Conservation (phyloP, 768 basidiomycete species). For the Russula ochroleuca region DNA sequence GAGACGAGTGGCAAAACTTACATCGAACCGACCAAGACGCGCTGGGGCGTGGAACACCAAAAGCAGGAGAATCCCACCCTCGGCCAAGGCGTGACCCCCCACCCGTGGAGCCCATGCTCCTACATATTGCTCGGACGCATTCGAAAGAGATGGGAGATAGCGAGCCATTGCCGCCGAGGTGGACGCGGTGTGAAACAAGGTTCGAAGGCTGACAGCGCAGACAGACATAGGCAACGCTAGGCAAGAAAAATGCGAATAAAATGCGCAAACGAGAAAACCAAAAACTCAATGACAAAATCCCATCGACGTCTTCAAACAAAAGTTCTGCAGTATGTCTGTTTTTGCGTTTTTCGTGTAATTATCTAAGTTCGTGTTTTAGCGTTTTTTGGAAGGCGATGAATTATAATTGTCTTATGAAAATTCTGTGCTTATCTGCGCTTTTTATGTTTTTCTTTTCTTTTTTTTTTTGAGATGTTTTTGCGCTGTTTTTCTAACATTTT, state of each 20-base stretch:
- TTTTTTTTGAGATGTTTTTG: conserved; percentile 1
- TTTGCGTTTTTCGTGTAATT: not conserved
- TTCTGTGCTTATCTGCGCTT: not conserved
- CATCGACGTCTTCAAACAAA: not conserved
- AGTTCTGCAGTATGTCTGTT: too few relatives aligned
- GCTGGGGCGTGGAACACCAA: conserved; percentile 7
- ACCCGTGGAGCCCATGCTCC: not conserved
- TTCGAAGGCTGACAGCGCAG: not conserved
- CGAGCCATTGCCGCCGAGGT: not conserved
- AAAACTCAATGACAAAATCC: not conserved
- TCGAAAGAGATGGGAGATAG: not conserved
- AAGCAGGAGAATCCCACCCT: not conserved
- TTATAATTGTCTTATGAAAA: not conserved
- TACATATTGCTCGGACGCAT: not conserved
- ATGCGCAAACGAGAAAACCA: not conserved
- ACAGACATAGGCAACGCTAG: too few relatives aligned
- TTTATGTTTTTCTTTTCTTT: not conserved
- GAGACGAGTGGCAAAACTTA: not conserved
- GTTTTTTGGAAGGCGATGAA: not conserved
- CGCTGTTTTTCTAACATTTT: not conserved
- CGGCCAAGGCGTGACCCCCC: not conserved
- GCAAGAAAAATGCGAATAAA: not conserved
- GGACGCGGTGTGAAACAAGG: not conserved
- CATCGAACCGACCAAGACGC: not conserved
- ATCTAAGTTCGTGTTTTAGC: not conserved